Evolutionary conservation across 2,329 filamentous ascomycete species (phyloP), one percentile per base, ranked within the genome.

Genomic region (Colletotrichum aenigma): DNA sequence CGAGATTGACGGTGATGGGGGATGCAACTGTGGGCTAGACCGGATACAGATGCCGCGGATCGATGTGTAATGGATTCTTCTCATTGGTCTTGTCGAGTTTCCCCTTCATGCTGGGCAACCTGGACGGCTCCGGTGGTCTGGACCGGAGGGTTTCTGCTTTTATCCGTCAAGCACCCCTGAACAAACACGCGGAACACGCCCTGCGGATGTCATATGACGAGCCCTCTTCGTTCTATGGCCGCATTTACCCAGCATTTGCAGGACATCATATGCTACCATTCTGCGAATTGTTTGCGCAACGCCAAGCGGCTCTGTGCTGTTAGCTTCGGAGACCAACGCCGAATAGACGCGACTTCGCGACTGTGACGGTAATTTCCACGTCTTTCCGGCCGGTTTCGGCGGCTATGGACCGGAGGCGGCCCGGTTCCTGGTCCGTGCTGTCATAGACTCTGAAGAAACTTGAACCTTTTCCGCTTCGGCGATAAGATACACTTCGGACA

Each of bases 61-160:
- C 36, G n/a, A 68, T 73, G 32, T 68, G 69, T 64, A 75, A 73
- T 58, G 38, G 13, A 73, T 34, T 75, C 36, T 30, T 62, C 26
- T 48, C 38, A 72, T 72, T 75, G 55, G 69, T n/a, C 38, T 56
- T 15, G 30, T 62, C 30, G 21, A 18, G 18, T 26, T n/a, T 28
- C 34, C 32, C 26, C 48, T 58, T 28, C 9, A 16, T 58, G n/a
- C 56, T 38, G 21, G 48, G 12, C 26, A 64, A 36, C 32, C 61
- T 64, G 18, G 62, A 38, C 36, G 62, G 28, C 62, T 38, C n/a
- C 24, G 26, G n/a, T 9, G 52, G 34, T 52, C 21, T 26, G 26
- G 21, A 34, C 64, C 28, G 28, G 15, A 26, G 34, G 48, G 12
- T 16, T 34, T 52, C 34, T 30, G 56, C 26, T 64, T 28, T 43